Base-by-base conservation (phyloP, 164 flowering plant species). In the Piper longum region DNA sequence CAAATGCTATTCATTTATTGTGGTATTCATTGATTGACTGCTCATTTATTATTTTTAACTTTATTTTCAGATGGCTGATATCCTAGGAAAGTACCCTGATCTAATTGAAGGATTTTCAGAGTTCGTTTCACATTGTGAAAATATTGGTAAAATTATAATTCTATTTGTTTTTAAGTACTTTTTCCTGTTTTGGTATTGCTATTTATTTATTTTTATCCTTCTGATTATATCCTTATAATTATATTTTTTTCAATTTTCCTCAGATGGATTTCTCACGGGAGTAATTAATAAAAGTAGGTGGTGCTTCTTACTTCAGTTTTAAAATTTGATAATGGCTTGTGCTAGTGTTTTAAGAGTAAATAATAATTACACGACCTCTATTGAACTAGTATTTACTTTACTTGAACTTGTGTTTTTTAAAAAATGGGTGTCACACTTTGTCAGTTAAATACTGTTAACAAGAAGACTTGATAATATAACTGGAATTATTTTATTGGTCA, bases 191-290 rank as follows among this genome's bases (percentile, higher is more conserved):
- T 39, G 9, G 41, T 5, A 19, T 7, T 26, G 36, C 8, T 11
- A 7, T 26, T 40, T 58, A 26, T 26, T 26, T 14, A 5, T 9
- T 26, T 19, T 9, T 40, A 9, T 59, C 16, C 42, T 43, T 14
- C 69, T 59, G 36, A 42, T 19, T 9, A 11, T 40, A 40, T 52
- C 36, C 16, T 18, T 62, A 69, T 41, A 51, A 26, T 65, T 44
- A 65, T 56, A 16, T 26, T 26, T 0, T 58, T 62, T 41, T 62
- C 43, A 52, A 75, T 57, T 71, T 26, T 62, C 7, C 74, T 83
- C 92, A 86, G 93, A 85, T 79, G 96, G 84, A 59, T 77, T 82
- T 65, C 87, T 83, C 67, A 78, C 89, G 67, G 82, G 79, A 70
- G 75, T 82, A 68, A 70, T 78, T 80, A 85, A 79, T 71, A 83